Base-by-base conservation (phyloP, 2,329 filamentous ascomycete genomes). In the Xylariaceae sp. region DNA sequence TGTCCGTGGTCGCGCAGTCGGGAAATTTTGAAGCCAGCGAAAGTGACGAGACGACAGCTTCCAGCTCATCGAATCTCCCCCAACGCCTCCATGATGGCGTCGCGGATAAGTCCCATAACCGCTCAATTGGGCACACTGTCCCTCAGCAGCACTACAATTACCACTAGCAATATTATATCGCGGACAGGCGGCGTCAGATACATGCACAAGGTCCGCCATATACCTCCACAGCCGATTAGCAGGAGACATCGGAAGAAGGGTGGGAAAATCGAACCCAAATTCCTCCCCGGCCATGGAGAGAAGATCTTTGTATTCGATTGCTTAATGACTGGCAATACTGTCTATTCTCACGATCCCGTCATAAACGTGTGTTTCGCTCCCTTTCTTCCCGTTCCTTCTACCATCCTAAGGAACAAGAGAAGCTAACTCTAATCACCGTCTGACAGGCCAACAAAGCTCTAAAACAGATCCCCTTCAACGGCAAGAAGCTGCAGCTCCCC, bases 401-500 rank as follows among this genome's bases (percentile, higher is more conserved):
- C 22, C 12, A 29, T 22, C 21, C 36, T n/a, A n/a, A n/a, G n/a
- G n/a, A n/a, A n/a, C n/a, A n/a, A n/a, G n/a, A 32, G 27, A 40
- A 7, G 21, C 40, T 45, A 42, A 49, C 37, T 22, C 7, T 14
- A 29, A 32, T 41, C n/a, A 27, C 21, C 37, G 33, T 22, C 32
- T 16, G 21, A 20, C 12, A 64, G 60, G 49, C 56, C 17, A 55
- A 44, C 44, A 51, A 47, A 39, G 54, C 57, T 6, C 42, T 64
- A 4, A 42, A 44, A 25, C 62, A 64, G 39, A 53, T 64, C 49
- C 76, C 79, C 38, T 86, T 77, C 69, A 80, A 81, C 53, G 82
- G 82, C 65, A 86, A 85, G 63, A 85, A 86, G 66, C 74, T 78
- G 37, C 76, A 79, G 53, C 81, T 81, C 2, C 63, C 75, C 43